A percentile compares a stretch with the other conserved stretches of the same genome.
These are phyloP conservation scores for Seiridium unicorne DNA, from an alignment of 2,329 filamentous ascomycete species.

Conservation along the genomic window DNA sequence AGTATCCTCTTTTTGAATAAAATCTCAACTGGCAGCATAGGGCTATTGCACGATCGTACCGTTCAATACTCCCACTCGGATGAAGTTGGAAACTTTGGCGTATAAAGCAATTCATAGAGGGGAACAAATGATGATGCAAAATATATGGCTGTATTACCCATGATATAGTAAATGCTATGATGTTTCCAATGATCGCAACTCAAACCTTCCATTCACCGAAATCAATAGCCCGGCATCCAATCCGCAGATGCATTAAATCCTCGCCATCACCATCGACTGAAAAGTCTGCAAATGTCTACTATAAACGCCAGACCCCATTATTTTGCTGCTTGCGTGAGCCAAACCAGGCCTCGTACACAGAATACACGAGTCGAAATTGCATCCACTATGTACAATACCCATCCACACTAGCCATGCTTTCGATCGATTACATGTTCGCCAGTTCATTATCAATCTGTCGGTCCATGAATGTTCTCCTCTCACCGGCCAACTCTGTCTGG, in stretches of 20 bases:
- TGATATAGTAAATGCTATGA: neutral
- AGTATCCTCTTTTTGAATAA: no score
- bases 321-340: neutral
- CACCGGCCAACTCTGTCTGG: conserved; percentile 83
- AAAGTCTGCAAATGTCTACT: neutral
- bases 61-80: no score
- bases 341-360: neutral
- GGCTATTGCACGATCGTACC: no score
- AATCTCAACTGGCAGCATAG: no score
- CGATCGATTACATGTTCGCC: conserved; percentile 71
- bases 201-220: neutral
- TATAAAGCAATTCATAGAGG: no score
- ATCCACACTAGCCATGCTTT: neutral
- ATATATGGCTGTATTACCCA: neutral
- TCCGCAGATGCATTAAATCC: neutral
- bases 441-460: conserved; percentile 90
- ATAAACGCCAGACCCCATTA: neutral
- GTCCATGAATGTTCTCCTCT: conserved; percentile 87
- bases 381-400: neutral
- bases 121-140: no score
- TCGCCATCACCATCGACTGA: neutral
- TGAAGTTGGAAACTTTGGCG: no score
- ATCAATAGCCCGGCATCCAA: neutral
- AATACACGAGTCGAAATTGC: neutral
- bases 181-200: neutral